Percentiles rank a stretch among this genome's conserved stretches.
phyloP scores from a whole-genome alignment of 805 yeast species.

The Dipodascopsis uninucleata region DNA sequence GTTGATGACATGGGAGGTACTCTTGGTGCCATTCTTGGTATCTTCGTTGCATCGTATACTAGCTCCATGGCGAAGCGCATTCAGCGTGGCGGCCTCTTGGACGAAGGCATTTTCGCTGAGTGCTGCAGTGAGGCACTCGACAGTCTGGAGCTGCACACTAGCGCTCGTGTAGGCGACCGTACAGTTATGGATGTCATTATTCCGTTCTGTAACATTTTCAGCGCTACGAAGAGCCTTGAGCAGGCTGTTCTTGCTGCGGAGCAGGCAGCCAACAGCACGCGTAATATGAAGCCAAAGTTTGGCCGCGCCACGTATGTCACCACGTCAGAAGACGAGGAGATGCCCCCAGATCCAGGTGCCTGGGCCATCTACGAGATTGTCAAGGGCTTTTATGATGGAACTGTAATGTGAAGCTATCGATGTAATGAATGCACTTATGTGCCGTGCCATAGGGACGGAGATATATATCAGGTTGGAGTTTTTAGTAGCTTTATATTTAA shows the following conservation, averaged over 20 bases:
- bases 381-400: conserved; percentile 39
- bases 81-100: conserved; percentile 9
- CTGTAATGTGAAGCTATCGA: too few species aligned
- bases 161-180: conserved; percentile 83
- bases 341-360: conserved; percentile 90
- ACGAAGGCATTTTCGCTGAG: conserved; percentile 21
- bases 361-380: conserved; percentile 68
- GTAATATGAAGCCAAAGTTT: conserved; percentile 72
- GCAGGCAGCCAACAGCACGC: conserved; percentile 73
- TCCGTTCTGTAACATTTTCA: conserved; percentile 72
- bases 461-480: too few species aligned
- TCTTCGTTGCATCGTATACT: conserved; percentile 73
- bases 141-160: conserved; percentile 76
- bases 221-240: conserved; percentile 47
- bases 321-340: conserved; percentile 30
- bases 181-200: conserved; percentile 84
- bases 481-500: too few species aligned
- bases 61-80: conserved; percentile 18
- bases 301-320: conserved; percentile 89
- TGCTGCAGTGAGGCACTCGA: conserved; percentile 53
- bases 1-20: conserved; percentile 97
- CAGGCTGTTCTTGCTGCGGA: conserved; percentile 67
- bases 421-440: too few species aligned
- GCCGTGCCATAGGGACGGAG: too few species aligned
- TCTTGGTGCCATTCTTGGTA: conserved; percentile 89